Conservation (phyloP, 495 filamentous ascomycete genomes). For the Penicillium subrubescens region DNA sequence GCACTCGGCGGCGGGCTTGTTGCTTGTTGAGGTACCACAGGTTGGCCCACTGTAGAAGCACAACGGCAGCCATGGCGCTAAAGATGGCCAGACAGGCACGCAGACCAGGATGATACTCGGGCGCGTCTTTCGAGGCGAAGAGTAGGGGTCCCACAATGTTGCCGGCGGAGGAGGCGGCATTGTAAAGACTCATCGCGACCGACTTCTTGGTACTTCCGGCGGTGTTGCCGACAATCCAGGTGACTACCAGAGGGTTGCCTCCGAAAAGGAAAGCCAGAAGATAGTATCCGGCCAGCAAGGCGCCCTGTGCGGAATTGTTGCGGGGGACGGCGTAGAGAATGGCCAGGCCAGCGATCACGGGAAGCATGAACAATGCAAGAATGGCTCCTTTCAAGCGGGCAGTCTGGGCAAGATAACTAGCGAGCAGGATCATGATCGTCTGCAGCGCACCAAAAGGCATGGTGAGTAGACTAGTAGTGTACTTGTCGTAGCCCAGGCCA, state of each 20-base stretch:
- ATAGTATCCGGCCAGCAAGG: slow-evolving; percentile 61
- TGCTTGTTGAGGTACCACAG: slow-evolving; percentile 55
- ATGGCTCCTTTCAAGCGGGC: slow-evolving; percentile 53
- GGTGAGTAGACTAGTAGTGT: slow-evolving; percentile 51
- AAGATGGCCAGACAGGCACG: slow-evolving; percentile 59
- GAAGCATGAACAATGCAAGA: slow-evolving; percentile 50
- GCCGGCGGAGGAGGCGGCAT: slow-evolving; percentile 44
- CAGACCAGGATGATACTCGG: slow-evolving; percentile 57
- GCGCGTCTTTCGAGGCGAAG: slow-evolving; percentile 45
- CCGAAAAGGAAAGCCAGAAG: slow-evolving; percentile 62
- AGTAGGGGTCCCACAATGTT: slow-evolving; percentile 53
- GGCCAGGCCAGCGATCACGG: slow-evolving; percentile 58
- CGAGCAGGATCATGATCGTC: slow-evolving; percentile 43
- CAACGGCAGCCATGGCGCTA: slow-evolving; percentile 47
- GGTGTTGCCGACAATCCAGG: slow-evolving; percentile 55
- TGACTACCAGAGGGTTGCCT: slow-evolving; percentile 51
- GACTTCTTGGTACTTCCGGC: slow-evolving; percentile 57
- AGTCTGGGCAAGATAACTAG: slow-evolving; percentile 50
- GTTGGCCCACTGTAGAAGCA: slow-evolving; percentile 53
- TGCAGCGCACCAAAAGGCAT: slow-evolving; percentile 55
- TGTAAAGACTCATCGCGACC: slow-evolving; percentile 52
- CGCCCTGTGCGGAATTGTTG: slow-evolving; percentile 36
- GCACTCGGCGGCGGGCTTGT: slow-evolving; percentile 54
- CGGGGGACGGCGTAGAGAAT: slow-evolving; percentile 57
- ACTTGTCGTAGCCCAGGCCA: slow-evolving; percentile 61